Conservation (phyloP, 2,329 filamentous ascomycete genomes). For the Aspergillus hiratsukae region DNA sequence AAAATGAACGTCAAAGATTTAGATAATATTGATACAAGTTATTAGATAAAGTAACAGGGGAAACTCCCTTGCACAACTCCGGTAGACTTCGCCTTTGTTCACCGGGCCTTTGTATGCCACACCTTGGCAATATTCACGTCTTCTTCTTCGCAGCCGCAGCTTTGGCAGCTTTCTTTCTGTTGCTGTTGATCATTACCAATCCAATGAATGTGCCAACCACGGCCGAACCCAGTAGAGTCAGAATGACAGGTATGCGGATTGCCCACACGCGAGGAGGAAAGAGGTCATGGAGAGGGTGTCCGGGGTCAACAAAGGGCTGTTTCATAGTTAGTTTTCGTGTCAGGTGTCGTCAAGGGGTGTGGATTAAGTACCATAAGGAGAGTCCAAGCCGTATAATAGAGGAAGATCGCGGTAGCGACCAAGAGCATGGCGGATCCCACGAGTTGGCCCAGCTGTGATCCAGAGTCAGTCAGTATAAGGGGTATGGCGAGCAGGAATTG, state of each 20-base stretch:
- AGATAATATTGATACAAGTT: neutral
- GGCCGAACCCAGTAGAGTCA: slow-evolving; percentile 84
- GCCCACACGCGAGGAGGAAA: slow-evolving; percentile 98
- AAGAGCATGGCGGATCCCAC: slow-evolving; percentile 72
- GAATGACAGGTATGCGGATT: slow-evolving; percentile 95
- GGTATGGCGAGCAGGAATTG: neutral
- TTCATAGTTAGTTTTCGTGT: neutral
- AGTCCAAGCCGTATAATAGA: slow-evolving; percentile 98
- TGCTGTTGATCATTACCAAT: slow-evolving; percentile 98
- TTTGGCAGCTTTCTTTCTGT: slow-evolving; percentile 93
- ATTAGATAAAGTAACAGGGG: neutral
- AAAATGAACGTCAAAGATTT: neutral
- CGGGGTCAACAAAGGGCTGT: slow-evolving; percentile 94
- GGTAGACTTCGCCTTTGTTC: neutral
- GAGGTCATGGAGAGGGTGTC: slow-evolving; percentile 87
- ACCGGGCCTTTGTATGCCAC: neutral
- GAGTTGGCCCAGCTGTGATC: slow-evolving; percentile 80
- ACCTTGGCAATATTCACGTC: slow-evolving; percentile 49
- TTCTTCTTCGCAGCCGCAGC: slow-evolving; percentile 80
- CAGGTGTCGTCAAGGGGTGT: neutral
- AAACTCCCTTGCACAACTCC: neutral
- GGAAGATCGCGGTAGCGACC: slow-evolving; percentile 66
- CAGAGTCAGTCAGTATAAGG: slow-evolving; percentile 4
- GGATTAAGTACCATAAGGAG: slow-evolving; percentile 73
- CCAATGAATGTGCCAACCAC: slow-evolving; percentile 95